Conservation (phyloP, 305 asterid genomes). For the Solanum hybrid region DNA sequence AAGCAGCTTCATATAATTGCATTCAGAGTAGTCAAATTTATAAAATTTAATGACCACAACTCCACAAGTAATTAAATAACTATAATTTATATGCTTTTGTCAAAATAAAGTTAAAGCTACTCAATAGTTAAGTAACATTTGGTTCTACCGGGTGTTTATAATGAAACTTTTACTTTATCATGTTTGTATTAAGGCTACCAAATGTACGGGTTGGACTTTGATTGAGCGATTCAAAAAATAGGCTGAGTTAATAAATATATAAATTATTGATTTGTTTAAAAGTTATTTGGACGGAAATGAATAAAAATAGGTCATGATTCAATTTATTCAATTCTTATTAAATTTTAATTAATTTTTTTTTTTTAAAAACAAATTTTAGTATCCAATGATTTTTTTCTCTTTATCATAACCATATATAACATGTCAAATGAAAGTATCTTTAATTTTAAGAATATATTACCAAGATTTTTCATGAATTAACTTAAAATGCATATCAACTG, state of each 20-base stretch:
- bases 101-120: background rate
- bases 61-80: background rate
- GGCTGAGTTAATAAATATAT: background rate
- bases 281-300: background rate
- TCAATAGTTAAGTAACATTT: background rate
- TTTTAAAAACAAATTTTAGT: background rate
- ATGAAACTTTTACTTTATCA: no score
- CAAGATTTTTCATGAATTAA: background rate
- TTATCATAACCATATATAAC: background rate
- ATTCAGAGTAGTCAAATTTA: background rate
- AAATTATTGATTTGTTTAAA: background rate
- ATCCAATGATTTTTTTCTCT: background rate
- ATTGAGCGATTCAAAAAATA: background rate
- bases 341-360: background rate
- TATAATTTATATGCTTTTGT: background rate
- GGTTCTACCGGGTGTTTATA: background rate
- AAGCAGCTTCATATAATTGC: background rate
- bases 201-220: background rate
- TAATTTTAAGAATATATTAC: background rate
- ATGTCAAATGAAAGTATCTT: background rate
- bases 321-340: background rate
- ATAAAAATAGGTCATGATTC: background rate
- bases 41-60: background rate
- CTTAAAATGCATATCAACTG: background rate
- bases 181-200: background rate